Base-by-base conservation (phyloP, 495 filamentous ascomycete species). In the Rhypophila decipiens region DNA sequence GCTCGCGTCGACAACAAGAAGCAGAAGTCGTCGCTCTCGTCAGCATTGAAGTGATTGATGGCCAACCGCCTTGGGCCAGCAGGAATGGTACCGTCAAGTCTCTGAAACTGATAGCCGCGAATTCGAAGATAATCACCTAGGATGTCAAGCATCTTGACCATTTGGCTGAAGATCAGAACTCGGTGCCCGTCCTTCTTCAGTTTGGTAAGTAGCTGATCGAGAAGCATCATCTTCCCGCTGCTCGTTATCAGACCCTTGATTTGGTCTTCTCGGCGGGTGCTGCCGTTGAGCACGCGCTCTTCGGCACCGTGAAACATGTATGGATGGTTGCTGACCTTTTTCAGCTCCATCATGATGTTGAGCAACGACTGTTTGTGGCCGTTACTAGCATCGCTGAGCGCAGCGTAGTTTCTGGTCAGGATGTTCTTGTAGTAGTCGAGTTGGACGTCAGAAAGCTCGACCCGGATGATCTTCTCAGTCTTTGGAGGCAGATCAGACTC, bases 291-390 rank as follows among this genome's bases (percentile, higher is more conserved):
- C 39, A 96, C 85, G 34, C 83, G 86, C 24, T 91, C 87, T 63
- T 97, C 93, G 19, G 88, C 93, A 46, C 86, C 88, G 3, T 86
- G 84, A 54, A 99, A 95, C 85, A 97, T 94, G 69, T 95, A 95
- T 4, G 93, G 90, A 59, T 99, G 93, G 52, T 97, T 97, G 74
- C 90, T 95, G 53, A 90, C 88, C 65, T 99, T 99, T 73, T 97
- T 97, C 56, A 99, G 65, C 62, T 99, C 94, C 91, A 99, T 99
- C 77, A 96, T 95, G 60, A 99, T 95, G 67, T 99, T 99, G 45
- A 97, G 67, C n/a, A 97, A 68, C 1, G 90, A 95, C 52, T 93
- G 89, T 63, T 95, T 96, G 59, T 87, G 84, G 7, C 90, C 93
- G 42, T 78, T 88, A 21, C 82, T 80, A 18, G 89, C 91, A 54